Base-by-base conservation (phyloP, 164 flowering plant species). In the Piper longum region DNA sequence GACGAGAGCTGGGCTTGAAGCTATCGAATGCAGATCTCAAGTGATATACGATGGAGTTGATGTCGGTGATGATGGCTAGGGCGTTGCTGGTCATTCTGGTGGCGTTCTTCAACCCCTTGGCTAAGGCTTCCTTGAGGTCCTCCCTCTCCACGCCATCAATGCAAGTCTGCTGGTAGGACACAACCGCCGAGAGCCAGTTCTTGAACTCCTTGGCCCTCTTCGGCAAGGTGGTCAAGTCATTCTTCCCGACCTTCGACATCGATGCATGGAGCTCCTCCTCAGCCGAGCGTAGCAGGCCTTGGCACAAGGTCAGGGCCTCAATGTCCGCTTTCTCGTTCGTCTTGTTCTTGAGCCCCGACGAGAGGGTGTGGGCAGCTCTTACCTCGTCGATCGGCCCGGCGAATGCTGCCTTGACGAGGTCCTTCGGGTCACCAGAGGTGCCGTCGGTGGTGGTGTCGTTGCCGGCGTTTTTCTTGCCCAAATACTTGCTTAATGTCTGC, bases 91-190 rank as follows among this genome's bases (percentile, higher is more conserved):
- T 26, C 36, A 26, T 26, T 26, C 36, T 26, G 69, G 80, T 71
- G 2, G 71, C 55, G 0, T 65, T 45, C 60, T 79, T 75, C 45
- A 79, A 13, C 7, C 74, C 76, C 1, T 77, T 77, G 0, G 36
- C 36, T 26, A 26, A 0, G 36, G 36, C 36, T 26, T 26, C 36
- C 36, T 26, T 26, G 36, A 26, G 36, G 36, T 26, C 36, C 36
- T 26, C 36, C 36, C 72, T 11, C 12, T 57, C 43, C 60, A 82
- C 18, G 0, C 84, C 85, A 41, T 84, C 88, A 3, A 80, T 59
- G 69, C 88, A 84, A 1, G 81, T 65, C 41, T 76, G 69, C 16
- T 82, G 82, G 72, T 84, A 84, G 1, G 83, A 69, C n/a, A 82
- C 58, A 12, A 78, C 79, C 0, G 85, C 85, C 16, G 83, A 80